A percentile compares a stretch with the other conserved stretches of the same genome.
Evolutionary conservation across 495 filamentous ascomycete genomes (phyloP).

Genomic region (Tetracladium setigerum): DNA sequence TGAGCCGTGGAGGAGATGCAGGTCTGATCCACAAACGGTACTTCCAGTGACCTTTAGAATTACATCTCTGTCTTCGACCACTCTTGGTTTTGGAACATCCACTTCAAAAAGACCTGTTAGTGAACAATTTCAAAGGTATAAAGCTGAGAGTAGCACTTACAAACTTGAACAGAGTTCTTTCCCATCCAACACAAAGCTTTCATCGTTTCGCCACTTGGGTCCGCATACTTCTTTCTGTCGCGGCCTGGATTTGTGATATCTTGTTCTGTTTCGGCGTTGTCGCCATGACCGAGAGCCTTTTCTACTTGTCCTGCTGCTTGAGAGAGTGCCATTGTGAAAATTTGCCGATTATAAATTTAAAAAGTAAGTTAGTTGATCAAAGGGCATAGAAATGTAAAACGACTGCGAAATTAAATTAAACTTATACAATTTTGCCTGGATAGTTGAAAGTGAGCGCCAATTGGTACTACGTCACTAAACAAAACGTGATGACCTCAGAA

Average conservation of each 20-base stretch:
- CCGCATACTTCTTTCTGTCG: slow-evolving; percentile 33
- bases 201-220: slow-evolving; percentile 49
- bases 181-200: slow-evolving; percentile 67
- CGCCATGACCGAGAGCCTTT: slow-evolving; percentile 56
- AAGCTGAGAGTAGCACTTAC: slow-evolving; percentile 22
- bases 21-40: slow-evolving; percentile 81
- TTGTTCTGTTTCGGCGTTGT: slow-evolving; percentile 47
- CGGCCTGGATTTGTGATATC: slow-evolving; percentile 42
- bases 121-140: not conserved
- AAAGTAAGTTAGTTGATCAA: not conserved
- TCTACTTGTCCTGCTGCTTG: slow-evolving; percentile 52
- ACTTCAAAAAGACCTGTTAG: not conserved
- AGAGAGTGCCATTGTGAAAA: slow-evolving; percentile 11
- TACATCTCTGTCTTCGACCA: slow-evolving; percentile 69
- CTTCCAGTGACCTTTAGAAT: slow-evolving; percentile 79
- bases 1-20: slow-evolving; percentile 70
- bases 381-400: not conserved
- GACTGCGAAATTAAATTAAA: no score
- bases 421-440: no score
- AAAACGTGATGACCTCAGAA: no score
- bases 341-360: no score
- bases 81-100: slow-evolving; percentile 53
- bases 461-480: no score
- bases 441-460: no score
- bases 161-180: slow-evolving; percentile 55